These are phyloP conservation scores for Ambrosia trifida DNA, from an alignment of 129 eudicot species.

Conservation along the genomic window DNA sequence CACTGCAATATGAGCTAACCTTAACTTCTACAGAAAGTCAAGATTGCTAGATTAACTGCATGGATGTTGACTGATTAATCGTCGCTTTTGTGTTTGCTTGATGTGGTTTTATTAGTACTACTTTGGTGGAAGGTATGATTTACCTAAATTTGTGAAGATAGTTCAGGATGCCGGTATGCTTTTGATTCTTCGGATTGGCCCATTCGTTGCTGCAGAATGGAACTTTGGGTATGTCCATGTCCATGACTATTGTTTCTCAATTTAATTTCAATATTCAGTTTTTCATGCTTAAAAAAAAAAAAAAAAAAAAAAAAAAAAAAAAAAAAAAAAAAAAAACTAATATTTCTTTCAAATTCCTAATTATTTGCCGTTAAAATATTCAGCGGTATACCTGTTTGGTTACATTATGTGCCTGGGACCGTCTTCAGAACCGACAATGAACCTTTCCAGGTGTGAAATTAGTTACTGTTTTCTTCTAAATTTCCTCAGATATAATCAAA, in stretches of 20 bases:
- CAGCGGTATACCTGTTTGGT: constrained; percentile 98
- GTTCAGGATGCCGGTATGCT: constrained; percentile 91
- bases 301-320: too few species aligned
- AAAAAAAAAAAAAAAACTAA: too few species aligned
- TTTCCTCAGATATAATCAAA: too few species aligned
- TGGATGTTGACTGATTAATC: not conserved
- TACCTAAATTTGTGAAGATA: constrained; percentile 86
- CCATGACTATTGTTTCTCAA: constrained; percentile 2
- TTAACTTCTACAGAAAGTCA: not conserved
- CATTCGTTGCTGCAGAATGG: constrained; percentile 99
- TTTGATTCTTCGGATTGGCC: constrained; percentile 89
- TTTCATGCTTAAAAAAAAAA: constrained; percentile 12
- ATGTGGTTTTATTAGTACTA: constrained; percentile 52
- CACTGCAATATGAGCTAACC: not conserved
- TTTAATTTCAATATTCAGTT: not conserved
- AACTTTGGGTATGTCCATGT: constrained; percentile 77
- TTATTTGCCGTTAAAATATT: constrained; percentile 3
- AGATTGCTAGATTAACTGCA: constrained; percentile 6
- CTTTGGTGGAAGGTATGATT: constrained; percentile 92
- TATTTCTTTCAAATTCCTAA: constrained; percentile 30
- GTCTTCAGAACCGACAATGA: constrained; percentile 92
- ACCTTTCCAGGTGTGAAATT: constrained; percentile 74
- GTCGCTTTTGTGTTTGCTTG: constrained; percentile 1
- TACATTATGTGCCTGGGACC: constrained; percentile 89
- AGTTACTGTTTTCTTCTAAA: constrained; percentile 3